Evolutionary conservation across 805 yeast genomes (phyloP).

Genomic region (Wickerhamiella brachini): DNA sequence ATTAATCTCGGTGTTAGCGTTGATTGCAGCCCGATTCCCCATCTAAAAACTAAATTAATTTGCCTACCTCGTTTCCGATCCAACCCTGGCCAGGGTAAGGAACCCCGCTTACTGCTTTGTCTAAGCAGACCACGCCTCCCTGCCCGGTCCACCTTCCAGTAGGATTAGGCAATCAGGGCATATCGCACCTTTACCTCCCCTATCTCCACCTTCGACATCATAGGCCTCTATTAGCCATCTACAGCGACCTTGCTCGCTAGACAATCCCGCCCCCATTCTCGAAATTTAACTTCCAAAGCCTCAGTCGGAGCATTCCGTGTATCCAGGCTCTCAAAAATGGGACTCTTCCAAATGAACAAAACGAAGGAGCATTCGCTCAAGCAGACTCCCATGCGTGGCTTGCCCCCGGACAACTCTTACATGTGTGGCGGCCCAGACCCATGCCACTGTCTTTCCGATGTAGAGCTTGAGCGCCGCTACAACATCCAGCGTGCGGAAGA

Average conservation of each 20-base stretch:
- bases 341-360: neutral
- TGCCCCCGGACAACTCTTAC: conserved; percentile 15
- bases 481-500: conserved; percentile 20
- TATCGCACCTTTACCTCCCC: neutral
- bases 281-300: neutral
- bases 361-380: neutral
- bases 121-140: neutral
- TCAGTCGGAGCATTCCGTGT: neutral
- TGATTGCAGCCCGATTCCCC: neutral
- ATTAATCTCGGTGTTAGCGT: neutral
- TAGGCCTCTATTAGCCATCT: neutral
- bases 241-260: neutral
- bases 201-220: neutral
- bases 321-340: neutral
- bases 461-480: conserved; percentile 18
- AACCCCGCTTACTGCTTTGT: neutral
- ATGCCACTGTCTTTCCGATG: conserved; percentile 19
- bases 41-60: neutral
- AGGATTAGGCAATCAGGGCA: neutral
- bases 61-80: neutral
- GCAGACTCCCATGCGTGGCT: neutral
- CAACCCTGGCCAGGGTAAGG: neutral
- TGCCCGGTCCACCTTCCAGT: neutral
- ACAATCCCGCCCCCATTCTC: neutral
- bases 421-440: conserved; percentile 11